A percentile compares a stretch with the other conserved stretches of the same genome.
Conservation (phyloP, 352 stramenopile genomes). For the Phytopythium ostracodes region DNA sequence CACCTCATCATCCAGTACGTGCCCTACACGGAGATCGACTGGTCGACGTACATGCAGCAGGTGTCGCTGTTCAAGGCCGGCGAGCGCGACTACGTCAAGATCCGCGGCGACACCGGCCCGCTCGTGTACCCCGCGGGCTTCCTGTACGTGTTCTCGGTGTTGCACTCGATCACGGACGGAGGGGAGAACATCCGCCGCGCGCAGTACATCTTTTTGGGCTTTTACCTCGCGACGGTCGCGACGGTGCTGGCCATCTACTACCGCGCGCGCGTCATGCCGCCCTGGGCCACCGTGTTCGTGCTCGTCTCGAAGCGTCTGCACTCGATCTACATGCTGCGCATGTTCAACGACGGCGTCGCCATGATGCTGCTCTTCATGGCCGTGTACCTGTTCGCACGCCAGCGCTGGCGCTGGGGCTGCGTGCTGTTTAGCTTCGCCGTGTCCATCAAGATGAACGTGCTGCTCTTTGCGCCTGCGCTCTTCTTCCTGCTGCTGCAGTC, state of each 20-base stretch:
- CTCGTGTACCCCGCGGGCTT: slow-evolving; percentile 98
- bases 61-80: slow-evolving; percentile 91
- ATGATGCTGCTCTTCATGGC: slow-evolving; percentile 95
- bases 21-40: slow-evolving; percentile 99
- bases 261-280: slow-evolving; percentile 65
- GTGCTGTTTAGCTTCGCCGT: slow-evolving; percentile 95
- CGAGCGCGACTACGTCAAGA: slow-evolving; percentile 95
- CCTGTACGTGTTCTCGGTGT: slow-evolving; percentile 94
- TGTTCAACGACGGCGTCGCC: slow-evolving; percentile 98
- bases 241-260: slow-evolving; percentile 90
- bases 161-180: slow-evolving; percentile 89
- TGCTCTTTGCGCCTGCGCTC: slow-evolving; percentile 96
- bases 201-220: slow-evolving; percentile 93
- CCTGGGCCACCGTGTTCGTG: slow-evolving; percentile 88
- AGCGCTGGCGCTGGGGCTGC: slow-evolving; percentile 87
- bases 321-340: slow-evolving; percentile 97
- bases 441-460: slow-evolving; percentile 99
- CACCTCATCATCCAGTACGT: slow-evolving; percentile 83
- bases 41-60: slow-evolving; percentile 99
- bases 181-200: slow-evolving; percentile 82
- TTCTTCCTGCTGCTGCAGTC: slow-evolving; percentile 95
- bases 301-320: slow-evolving; percentile 95
- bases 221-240: slow-evolving; percentile 92
- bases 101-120: slow-evolving; percentile 94
- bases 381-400: slow-evolving; percentile 83